phyloP scores from a whole-genome alignment of 2,329 filamentous ascomycete species.

The Magnaporthiopsis incrustans region DNA sequence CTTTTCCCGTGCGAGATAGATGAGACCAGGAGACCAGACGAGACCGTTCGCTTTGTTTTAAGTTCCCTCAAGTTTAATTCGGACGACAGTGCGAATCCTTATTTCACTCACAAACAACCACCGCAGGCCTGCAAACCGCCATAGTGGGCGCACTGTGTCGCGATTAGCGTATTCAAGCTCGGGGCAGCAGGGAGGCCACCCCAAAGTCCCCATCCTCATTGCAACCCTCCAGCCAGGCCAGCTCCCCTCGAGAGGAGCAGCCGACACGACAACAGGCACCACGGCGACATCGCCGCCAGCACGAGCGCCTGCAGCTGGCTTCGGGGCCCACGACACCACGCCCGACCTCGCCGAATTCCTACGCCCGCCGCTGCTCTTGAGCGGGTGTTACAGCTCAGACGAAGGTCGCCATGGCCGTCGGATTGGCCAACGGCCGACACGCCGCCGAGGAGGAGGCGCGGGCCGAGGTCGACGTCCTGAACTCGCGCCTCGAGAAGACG shows the following conservation, averaged over 20 bases:
- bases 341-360: neutral
- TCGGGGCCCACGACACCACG: too few relatives aligned
- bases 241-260: neutral
- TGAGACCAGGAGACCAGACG: neutral
- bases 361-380: neutral
- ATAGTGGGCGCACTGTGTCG: neutral
- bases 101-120: neutral
- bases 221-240: neutral
- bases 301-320: neutral
- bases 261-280: neutral
- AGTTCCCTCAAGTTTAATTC: too few relatives aligned
- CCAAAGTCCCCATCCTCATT: neutral
- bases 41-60: too few relatives aligned
- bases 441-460: constrained; percentile 58
- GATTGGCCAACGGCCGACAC: constrained; percentile 36
- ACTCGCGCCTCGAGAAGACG: constrained; percentile 79
- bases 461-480: constrained; percentile 63
- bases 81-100: neutral
- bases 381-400: neutral
- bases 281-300: neutral
- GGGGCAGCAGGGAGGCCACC: too few relatives aligned
- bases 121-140: neutral
- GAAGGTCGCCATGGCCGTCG: constrained; percentile 39
- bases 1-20: neutral
- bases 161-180: neutral